Base-by-base conservation (phyloP, 257 asterid genomes). In the Solanum ossicruentum region DNA sequence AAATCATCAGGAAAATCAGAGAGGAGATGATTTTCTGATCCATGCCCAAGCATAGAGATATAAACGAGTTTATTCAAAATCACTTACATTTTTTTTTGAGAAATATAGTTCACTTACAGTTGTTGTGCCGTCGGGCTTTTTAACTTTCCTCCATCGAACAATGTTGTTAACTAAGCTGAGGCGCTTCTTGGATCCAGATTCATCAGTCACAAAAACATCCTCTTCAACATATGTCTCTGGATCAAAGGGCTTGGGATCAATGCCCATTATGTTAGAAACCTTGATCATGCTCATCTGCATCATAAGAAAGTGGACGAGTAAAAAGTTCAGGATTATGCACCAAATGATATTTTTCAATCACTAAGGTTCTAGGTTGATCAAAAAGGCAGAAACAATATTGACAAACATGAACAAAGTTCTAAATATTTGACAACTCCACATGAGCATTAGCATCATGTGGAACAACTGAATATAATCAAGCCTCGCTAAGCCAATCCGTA, bases 231-330 rank as follows among this genome's bases (percentile, higher is more conserved):
- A 97, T 23, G 95, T 90, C 83, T 90, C 90, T 80, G 97, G 98
- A 86, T 97, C 97, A 80, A 97, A 97, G 77, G 99, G 99, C 88
- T 91, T 94, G 80, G 95, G 90, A 86, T 97, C 99, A 84, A 97
- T 87, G 65, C 99, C 99, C 99, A 97, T 97, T 89, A 97, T 95
- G 87, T 97, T 97, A 57, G 99, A 97, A 72, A 95, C 98, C 90
- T 97, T 97, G 86, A 97, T 93, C 98, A 94, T 93, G 91, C 94
- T 90, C 99, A 95, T 94, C 99, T 97, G 96, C 92, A 94, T 84
- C 77, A 82, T 65, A 91, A 65, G 63, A 32, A 66, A 28, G 51
- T 63, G 39, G 39, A 79, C 52, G 11, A 83, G n/a, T 66, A 66
- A 67, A 67, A 67, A n/a, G 52, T 61, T 51, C 41, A 41, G 61